Base-by-base conservation (phyloP, 2,329 filamentous ascomycete genomes). In the Bisporella sp. region DNA sequence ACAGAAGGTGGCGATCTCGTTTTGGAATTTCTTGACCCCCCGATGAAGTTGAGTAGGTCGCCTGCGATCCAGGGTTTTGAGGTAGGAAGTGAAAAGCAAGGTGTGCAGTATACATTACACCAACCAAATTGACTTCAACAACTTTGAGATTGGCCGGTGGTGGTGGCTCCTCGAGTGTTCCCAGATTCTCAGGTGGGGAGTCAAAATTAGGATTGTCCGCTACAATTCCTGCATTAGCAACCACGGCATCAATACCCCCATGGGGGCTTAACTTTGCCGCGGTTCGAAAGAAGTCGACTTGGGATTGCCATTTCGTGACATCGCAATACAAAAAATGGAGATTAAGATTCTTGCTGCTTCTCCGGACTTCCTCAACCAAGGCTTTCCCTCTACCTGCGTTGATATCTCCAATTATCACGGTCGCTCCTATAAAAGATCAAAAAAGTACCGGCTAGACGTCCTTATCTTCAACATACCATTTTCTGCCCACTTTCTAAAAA, bases 201-300 rank as follows among this genome's bases (percentile, higher is more conserved):
- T 84, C 75, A 5, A 55, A 53, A 6, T 59, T 57, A n/a, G n/a
- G n/a, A 31, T 63, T 46, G 32, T 63, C 62, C 35, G 74, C 72
- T 41, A 73, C 70, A 56, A 86, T 77, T 44, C 84, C 84, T 0
- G 84, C 84, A 61, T 85, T 85, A 53, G 82, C 81, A 44, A 86
- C 79, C 4, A 85, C 81, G 21, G 74, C 70, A 64, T 86, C 81
- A 55, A 86, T 75, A 9, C 74, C 73, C 12, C 74, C 73, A 46
- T 76, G 71, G 0, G 73, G 73, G 53, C 78, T 82, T 48, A 78
- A 66, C 47, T 69, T 68, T 37, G 72, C 69, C 3, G 81, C 81
- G 48, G 73, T 66, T 43, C 78, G 76, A 71, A 87, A 88, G 48
- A 87, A 71, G 31, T 73, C 68, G 44, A 81, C 77, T 60, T 87